Percentiles rank a stretch among this genome's conserved stretches.
phyloP scores from a whole-genome alignment of 225 moss, liverwort and hornwort species.

The Asterella californica region DNA sequence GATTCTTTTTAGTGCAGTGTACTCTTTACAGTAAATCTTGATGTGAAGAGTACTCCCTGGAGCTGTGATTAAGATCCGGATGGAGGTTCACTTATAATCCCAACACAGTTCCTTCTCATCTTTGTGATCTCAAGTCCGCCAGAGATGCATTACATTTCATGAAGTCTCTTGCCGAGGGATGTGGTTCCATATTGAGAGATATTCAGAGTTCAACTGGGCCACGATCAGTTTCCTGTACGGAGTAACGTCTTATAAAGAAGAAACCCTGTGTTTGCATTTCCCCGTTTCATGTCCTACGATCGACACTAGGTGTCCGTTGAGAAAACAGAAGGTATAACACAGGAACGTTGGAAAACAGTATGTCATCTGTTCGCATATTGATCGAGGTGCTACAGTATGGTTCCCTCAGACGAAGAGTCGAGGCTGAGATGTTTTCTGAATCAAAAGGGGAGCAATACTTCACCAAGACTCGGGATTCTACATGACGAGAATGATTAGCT shows the following conservation, averaged over 20 bases:
- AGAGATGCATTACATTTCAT: not conserved
- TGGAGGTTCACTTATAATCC: not conserved
- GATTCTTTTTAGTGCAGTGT: slow-evolving; percentile 1
- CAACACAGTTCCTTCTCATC: not conserved
- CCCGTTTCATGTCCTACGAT: too few relatives aligned
- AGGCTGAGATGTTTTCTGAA: too few relatives aligned
- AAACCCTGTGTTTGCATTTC: too few relatives aligned
- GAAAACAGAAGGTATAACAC: too few relatives aligned
- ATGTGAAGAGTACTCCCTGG: not conserved
- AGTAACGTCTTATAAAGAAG: not conserved
- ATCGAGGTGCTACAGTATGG: too few relatives aligned
- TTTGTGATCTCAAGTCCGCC: not conserved
- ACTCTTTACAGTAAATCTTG: not conserved
- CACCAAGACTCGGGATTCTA: too few relatives aligned
- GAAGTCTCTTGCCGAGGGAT: not conserved
- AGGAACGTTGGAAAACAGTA: too few relatives aligned
- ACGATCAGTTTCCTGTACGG: not conserved
- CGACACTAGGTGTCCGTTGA: too few relatives aligned
- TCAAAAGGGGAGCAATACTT: too few relatives aligned
- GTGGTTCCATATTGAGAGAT: not conserved
- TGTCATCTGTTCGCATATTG: too few relatives aligned
- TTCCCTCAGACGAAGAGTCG: too few relatives aligned
- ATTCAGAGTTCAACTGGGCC: not conserved
- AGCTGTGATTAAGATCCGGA: slow-evolving; percentile 6
- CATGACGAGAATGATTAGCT: too few relatives aligned